phyloP scores from a whole-genome alignment of 768 basidiomycete species.

The Gymnopilus junonius region DNA sequence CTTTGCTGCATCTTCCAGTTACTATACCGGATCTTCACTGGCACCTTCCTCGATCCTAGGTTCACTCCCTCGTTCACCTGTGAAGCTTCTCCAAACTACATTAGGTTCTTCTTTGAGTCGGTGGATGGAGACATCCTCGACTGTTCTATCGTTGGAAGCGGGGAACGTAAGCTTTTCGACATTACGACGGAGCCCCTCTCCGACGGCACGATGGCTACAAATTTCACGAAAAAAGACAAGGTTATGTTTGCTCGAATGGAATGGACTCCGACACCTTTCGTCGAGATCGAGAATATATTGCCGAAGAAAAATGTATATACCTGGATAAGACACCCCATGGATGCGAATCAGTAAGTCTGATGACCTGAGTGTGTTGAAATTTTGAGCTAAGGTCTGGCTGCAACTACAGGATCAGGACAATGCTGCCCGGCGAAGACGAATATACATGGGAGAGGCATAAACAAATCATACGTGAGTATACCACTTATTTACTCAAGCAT shows the following conservation, averaged over 20 bases:
- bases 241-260: slow-evolving; percentile 19
- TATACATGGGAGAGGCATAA: slow-evolving; percentile 8
- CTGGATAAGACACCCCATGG: slow-evolving; percentile 1
- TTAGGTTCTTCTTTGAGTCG: slow-evolving; percentile 22
- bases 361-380: no score
- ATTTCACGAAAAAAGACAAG: slow-evolving; percentile 17
- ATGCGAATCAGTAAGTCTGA: slow-evolving; percentile 3
- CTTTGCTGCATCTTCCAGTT: neutral
- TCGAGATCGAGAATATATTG: neutral
- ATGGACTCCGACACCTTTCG: slow-evolving; percentile 7
- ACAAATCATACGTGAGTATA: slow-evolving; percentile 1
- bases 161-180: slow-evolving; percentile 17
- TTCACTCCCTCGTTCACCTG: slow-evolving; percentile 19
- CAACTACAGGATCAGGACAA: neutral
- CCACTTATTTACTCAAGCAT: neutral
- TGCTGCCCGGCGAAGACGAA: neutral
- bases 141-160: slow-evolving; percentile 21
- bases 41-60: slow-evolving; percentile 22
- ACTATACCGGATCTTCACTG: slow-evolving; percentile 2
- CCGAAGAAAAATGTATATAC: neutral
- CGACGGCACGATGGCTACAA: slow-evolving; percentile 10
- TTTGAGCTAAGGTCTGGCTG: no score
- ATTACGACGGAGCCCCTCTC: slow-evolving; percentile 20
- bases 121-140: slow-evolving; percentile 23
- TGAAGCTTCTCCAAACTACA: slow-evolving; percentile 23